Base-by-base conservation (phyloP, 768 basidiomycete species). In the Amanita inopinata region DNA sequence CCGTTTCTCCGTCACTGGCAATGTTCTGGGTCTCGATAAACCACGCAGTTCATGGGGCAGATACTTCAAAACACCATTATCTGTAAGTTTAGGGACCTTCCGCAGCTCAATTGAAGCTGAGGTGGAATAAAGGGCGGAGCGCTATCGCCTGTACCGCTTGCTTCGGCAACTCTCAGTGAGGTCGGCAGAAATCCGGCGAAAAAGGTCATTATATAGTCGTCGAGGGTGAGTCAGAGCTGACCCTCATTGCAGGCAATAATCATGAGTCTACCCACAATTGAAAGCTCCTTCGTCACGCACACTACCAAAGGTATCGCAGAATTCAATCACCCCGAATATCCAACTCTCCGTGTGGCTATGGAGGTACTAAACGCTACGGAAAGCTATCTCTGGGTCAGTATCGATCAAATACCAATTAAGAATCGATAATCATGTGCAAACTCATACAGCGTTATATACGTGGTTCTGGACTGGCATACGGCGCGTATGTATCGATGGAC, bases 391-490 rank as follows among this genome's bases (percentile, higher is more conserved):
- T 98, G 94, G 94, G 87, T 89, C 60, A 59, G 46, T 24, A 14
- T 27, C 4, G 4, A 2, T 50, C 19, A 6, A 27, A 35, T 27
- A n/a, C n/a, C n/a, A n/a, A n/a, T 34, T 6, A 41, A 28, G 14
- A 33, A 17, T 31, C 28, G 22, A 35, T 12, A 10, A 38, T n/a
- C 27, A 30, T 43, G 11, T 46, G 38, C 40, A 59, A 40, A 40
- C 25, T 43, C 32, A 12, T 38, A n/a, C 44, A 88, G 84, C 77
- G 83, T 18, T 85, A 83, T 48, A 90, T 99, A 47, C 83, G 96
- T 31, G 96, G 96, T 5, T 83, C 89, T 43, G 96, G 96, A 15
- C 64, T 99, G 24, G 96, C 96, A 3, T 98, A 96, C 50, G 89
- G 91, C n/a, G 89, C 89, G 19, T 78, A 78, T 52, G 68, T 83